These are phyloP conservation scores for Chlamydomonas urium DNA, from an alignment of 139 green algal species.

Conservation along the genomic window DNA sequence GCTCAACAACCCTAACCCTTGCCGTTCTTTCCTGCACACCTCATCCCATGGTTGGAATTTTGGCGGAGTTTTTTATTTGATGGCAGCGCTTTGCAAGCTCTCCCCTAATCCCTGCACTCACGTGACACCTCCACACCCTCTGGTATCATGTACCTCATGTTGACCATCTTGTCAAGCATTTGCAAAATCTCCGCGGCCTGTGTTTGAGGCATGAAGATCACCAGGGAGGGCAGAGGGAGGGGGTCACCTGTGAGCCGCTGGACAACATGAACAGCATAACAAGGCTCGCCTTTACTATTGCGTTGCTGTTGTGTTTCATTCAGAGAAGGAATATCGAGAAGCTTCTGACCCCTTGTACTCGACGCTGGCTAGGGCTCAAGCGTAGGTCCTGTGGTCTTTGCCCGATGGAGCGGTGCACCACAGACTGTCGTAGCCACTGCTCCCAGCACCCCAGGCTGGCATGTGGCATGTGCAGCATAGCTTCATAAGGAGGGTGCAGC, in stretches of 20 bases:
- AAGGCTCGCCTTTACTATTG: too few species aligned
- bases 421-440: too few species aligned
- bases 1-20: too few species aligned
- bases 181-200: constrained; percentile 28
- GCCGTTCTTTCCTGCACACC: neutral
- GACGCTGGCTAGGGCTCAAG: neutral
- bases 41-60: neutral
- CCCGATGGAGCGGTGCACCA: too few species aligned
- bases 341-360: neutral
- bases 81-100: neutral
- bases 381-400: too few species aligned
- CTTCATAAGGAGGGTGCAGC: neutral
- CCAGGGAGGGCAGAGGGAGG: neutral
- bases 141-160: constrained; percentile 23
- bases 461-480: too few species aligned
- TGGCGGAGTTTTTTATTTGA: neutral
- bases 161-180: constrained; percentile 47
- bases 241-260: neutral
- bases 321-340: neutral
- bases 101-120: constrained; percentile 21
- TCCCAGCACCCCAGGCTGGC: too few species aligned
- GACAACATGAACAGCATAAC: neutral
- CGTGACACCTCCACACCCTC: constrained; percentile 19
- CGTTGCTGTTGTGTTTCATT: neutral
- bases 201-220: neutral